These are phyloP conservation scores for Fusarium sp. DNA, from an alignment of 2,329 filamentous ascomycete species.

Conservation along the genomic window DNA sequence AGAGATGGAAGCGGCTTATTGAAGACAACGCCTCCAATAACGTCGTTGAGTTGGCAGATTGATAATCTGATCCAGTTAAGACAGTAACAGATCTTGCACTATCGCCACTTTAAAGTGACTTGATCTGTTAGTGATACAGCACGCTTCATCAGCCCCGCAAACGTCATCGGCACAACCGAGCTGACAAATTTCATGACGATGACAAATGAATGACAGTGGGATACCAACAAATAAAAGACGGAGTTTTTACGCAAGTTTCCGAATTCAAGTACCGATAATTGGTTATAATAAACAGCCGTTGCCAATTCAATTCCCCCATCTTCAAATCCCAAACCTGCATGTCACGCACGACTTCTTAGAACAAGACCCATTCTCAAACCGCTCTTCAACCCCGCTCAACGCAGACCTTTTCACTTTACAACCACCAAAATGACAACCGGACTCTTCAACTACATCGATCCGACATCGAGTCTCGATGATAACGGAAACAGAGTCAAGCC, in stretches of 20 bases:
- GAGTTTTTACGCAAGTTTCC: conserved; percentile 18
- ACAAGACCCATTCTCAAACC: neutral
- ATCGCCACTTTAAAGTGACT: rapidly evolving
- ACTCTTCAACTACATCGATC: conserved; percentile 34
- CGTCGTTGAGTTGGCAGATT: neutral
- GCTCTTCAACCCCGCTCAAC: conserved; percentile 16
- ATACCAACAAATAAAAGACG: conserved; percentile 7
- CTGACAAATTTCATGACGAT: conserved; percentile 24
- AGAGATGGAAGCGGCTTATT: neutral
- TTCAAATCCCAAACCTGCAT: neutral
- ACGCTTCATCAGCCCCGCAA: neutral
- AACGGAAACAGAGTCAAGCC: conserved; percentile 26
- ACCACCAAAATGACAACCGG: conserved; percentile 31
- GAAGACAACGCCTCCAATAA: neutral
- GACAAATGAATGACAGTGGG: conserved; percentile 24
- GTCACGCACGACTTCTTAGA: conserved; percentile 6
- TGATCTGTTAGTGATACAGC: conserved; percentile 10
- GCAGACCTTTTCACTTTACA: neutral
- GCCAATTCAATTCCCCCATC: neutral
- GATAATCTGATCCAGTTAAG: neutral
- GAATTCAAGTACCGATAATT: neutral
- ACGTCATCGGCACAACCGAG: conserved; percentile 18
- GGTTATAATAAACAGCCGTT: neutral
- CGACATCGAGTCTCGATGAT: conserved; percentile 27
- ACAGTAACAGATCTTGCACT: neutral